Percentiles rank a stretch among this genome's conserved stretches.
These are phyloP conservation scores for Candida pini DNA, from an alignment of 805 yeast species.

Conservation along the genomic window DNA sequence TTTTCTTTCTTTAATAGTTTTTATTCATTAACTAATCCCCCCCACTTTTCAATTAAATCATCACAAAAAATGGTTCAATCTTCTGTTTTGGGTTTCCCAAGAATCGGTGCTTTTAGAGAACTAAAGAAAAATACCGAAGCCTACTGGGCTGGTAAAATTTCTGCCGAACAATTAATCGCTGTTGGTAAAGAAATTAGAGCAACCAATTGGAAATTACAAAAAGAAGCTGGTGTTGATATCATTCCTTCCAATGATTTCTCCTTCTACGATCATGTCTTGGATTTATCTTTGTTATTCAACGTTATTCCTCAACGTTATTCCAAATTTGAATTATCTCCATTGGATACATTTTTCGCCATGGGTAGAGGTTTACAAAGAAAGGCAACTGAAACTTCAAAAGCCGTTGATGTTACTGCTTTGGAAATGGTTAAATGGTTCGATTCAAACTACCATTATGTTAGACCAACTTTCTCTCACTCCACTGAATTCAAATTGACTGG, in stretches of 20 bases:
- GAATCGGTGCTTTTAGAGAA: conserved; percentile 99
- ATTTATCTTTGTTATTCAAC: conserved; percentile 86
- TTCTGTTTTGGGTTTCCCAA: conserved; percentile 98
- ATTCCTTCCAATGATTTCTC: conserved; percentile 98
- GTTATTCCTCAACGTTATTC: conserved; percentile 96
- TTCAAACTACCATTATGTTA: conserved; percentile 98
- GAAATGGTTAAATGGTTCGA: conserved; percentile 99
- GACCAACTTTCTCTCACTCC: conserved; percentile 96
- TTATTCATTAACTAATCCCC: neutral
- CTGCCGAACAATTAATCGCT: conserved; percentile 79
- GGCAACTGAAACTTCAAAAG: conserved; percentile 79
- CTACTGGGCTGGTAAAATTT: conserved; percentile 94
- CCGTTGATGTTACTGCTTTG: conserved; percentile 97
- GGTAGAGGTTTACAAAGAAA: conserved; percentile 99
- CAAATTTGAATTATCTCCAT: conserved; percentile 79
- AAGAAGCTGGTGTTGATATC: conserved; percentile 94
- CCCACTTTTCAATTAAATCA: neutral
- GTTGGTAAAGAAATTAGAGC: conserved; percentile 95
- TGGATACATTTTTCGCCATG: conserved; percentile 96
- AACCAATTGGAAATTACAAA: conserved; percentile 95
- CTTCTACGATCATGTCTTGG: conserved; percentile 95
- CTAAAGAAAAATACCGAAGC: conserved; percentile 98
- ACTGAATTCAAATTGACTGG: conserved; percentile 96
- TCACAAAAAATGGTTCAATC: conserved; percentile 78
- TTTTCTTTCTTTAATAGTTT: neutral